These are phyloP conservation scores for Lachancea mirantina DNA, from an alignment of 805 yeast genomes.

Conservation along the genomic window DNA sequence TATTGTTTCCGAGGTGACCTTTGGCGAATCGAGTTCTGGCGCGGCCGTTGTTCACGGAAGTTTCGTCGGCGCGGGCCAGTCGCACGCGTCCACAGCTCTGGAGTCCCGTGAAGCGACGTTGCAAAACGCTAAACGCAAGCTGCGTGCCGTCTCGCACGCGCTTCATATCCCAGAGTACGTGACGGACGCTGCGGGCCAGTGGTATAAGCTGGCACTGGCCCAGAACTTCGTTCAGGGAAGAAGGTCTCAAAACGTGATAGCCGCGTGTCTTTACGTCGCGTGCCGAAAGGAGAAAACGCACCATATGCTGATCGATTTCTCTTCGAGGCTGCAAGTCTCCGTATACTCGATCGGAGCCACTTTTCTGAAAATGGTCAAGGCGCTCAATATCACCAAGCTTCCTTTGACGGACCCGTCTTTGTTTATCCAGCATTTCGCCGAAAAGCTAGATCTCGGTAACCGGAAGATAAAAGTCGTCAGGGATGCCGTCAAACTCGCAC, in stretches of 20 bases:
- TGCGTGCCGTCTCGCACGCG: constrained; percentile 72
- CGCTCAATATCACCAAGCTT: constrained; percentile 62
- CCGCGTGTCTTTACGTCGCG: constrained; percentile 90
- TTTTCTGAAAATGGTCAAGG: constrained; percentile 85
- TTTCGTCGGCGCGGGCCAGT: constrained; percentile 82
- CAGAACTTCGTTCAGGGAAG: constrained; percentile 96
- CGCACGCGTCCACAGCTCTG: constrained; percentile 66
- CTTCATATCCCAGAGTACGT: constrained; percentile 76
- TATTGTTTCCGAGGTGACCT: constrained; percentile 90
- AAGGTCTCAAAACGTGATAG: constrained; percentile 87
- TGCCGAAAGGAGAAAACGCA: constrained; percentile 88
- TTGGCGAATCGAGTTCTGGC: constrained; percentile 86
- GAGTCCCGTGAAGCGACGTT: constrained; percentile 88
- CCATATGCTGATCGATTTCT: constrained; percentile 93
- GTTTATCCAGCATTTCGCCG: constrained; percentile 90
- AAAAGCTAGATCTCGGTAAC: constrained; percentile 73
- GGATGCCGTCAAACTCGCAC: constrained; percentile 83
- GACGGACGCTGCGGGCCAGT: constrained; percentile 77
- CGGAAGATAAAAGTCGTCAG: constrained; percentile 65
- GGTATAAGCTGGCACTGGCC: constrained; percentile 82
- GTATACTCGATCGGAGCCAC: constrained; percentile 96
- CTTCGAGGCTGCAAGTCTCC: constrained; percentile 80
- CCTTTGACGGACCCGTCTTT: constrained; percentile 93
- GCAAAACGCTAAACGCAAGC: constrained; percentile 71
- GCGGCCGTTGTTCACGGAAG: constrained; percentile 96